phyloP scores from a whole-genome alignment of 768 basidiomycete species.

The Strobilomyces dryophilus region DNA sequence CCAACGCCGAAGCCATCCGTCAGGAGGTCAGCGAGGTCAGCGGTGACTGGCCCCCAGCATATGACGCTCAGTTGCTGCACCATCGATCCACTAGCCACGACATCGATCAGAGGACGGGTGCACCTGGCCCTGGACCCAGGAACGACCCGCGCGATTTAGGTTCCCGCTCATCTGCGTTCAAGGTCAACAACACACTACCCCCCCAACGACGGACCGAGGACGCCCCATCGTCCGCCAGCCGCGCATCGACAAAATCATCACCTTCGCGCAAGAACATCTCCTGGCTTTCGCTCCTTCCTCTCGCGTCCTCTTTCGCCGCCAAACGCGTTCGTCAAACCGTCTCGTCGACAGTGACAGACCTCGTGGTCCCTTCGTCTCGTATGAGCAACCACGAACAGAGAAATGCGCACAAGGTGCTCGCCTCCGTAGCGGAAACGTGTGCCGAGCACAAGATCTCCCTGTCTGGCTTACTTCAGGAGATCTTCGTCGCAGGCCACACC shows the following conservation, averaged over 20 bases:
- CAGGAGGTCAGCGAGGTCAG: background rate
- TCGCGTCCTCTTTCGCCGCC: slow-evolving; percentile 25
- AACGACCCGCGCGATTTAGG: too few species aligned
- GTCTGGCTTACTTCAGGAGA: slow-evolving; percentile 25
- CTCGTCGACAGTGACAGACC: slow-evolving; percentile 48
- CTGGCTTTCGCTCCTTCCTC: slow-evolving; percentile 30
- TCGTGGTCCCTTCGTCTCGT: slow-evolving; percentile 30
- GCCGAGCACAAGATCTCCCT: slow-evolving; percentile 42
- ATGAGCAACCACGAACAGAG: background rate
- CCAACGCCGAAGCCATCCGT: background rate
- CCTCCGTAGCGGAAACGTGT: slow-evolving; percentile 61
- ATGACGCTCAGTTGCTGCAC: slow-evolving; percentile 5
- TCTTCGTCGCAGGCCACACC: slow-evolving; percentile 20
- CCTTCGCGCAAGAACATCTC: slow-evolving; percentile 11
- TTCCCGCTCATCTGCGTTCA: background rate
- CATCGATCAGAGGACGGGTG: background rate
- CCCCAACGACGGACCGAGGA: background rate
- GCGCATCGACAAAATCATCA: background rate
- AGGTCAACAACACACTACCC: background rate
- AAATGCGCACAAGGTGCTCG: slow-evolving; percentile 41
- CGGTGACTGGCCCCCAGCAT: slow-evolving; percentile 14
- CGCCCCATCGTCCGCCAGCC: background rate
- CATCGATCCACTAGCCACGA: background rate
- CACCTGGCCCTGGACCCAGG: background rate
- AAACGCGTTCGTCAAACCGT: slow-evolving; percentile 52